These are phyloP conservation scores for Nemania abortiva DNA, from an alignment of 2,329 filamentous ascomycete species.

Conservation along the genomic window DNA sequence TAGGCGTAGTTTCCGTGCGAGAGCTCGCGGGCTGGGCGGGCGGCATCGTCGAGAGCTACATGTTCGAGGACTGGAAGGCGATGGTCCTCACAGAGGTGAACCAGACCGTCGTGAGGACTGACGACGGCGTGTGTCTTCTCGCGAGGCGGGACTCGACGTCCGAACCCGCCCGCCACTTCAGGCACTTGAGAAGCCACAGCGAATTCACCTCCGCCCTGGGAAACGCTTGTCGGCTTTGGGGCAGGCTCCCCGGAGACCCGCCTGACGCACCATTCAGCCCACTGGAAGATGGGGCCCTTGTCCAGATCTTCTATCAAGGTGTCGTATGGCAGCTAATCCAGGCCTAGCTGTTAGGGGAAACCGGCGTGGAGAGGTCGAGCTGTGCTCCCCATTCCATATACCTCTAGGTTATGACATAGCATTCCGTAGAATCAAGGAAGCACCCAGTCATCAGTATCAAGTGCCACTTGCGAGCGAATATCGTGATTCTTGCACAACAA, in stretches of 20 bases:
- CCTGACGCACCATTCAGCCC: no score
- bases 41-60: neutral
- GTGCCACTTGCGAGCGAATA: neutral
- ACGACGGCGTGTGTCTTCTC: neutral
- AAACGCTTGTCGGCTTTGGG: neutral
- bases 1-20: no score
- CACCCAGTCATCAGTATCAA: neutral
- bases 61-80: neutral
- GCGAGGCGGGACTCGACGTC: neutral
- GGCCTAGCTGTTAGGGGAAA: neutral
- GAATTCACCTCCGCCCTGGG: neutral
- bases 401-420: no score
- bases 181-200: neutral
- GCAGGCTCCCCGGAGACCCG: no score
- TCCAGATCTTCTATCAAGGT: neutral
- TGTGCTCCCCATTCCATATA: no score
- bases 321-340: constrained; percentile 9
- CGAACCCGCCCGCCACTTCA: neutral
- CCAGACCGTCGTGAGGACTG: neutral
- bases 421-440: no score
- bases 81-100: neutral
- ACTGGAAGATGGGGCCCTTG: neutral
- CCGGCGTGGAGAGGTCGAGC: no score
- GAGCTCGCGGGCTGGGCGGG: no score
- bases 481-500: neutral